Conservation (phyloP, 441 rosid genomes). For the Manihot esculenta region DNA sequence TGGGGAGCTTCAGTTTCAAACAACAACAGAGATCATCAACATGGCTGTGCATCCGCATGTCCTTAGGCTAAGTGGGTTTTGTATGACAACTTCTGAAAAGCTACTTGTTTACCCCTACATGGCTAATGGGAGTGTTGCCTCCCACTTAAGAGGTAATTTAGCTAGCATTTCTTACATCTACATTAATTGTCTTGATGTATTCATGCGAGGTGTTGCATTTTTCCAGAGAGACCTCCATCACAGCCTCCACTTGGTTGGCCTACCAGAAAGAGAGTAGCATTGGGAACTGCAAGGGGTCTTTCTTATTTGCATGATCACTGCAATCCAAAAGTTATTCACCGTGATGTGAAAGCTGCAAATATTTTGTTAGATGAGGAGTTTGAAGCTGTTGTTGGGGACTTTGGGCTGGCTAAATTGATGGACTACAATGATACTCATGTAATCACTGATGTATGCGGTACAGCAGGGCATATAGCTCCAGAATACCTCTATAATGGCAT, state of each 20-base stretch:
- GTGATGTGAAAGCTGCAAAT: conserved; percentile 81
- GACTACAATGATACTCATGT: conserved; percentile 74
- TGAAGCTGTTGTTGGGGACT: conserved; percentile 83
- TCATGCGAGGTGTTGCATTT: not conserved
- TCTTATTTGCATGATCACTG: conserved; percentile 76
- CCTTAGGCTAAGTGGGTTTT: conserved; percentile 67
- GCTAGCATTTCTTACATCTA: not conserved
- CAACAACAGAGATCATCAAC: conserved; percentile 10
- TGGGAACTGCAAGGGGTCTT: conserved; percentile 75
- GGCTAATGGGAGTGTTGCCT: conserved; percentile 92
- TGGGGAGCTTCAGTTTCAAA: conserved; percentile 13
- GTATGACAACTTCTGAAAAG: conserved; percentile 74
- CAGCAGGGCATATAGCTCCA: conserved; percentile 22
- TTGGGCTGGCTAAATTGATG: conserved; percentile 72
- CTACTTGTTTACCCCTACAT: conserved; percentile 81
- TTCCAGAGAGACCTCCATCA: conserved; percentile 8
- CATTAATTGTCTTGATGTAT: not conserved
- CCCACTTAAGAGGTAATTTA: conserved; percentile 62
- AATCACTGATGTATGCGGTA: conserved; percentile 66
- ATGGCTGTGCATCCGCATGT: conserved; percentile 47
- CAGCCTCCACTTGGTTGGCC: conserved; percentile 51
- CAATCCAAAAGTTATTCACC: conserved; percentile 73
- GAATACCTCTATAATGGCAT: conserved; percentile 12
- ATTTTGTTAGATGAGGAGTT: conserved; percentile 69
- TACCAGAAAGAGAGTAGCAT: conserved; percentile 59